These are phyloP conservation scores for Phytopythium delawarense DNA, from an alignment of 352 stramenopile species.

Conservation along the genomic window DNA sequence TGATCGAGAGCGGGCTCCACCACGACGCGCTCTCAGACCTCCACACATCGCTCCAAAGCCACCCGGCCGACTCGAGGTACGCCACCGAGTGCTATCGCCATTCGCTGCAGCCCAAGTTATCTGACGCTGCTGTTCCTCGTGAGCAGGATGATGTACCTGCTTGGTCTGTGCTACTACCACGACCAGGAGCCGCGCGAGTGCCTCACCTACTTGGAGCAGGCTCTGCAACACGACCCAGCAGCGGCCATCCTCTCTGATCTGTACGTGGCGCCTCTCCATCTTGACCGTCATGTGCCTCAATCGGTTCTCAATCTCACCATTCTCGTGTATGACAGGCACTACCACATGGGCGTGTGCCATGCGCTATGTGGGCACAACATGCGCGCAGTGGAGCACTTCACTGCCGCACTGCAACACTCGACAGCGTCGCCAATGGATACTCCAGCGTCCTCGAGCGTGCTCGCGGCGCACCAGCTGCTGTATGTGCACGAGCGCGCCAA, in stretches of 20 bases:
- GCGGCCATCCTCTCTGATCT: slow-evolving; percentile 44
- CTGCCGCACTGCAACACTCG: slow-evolving; percentile 28
- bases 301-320: not conserved
- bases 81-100: not conserved
- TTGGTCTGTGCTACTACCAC: slow-evolving; percentile 63
- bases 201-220: slow-evolving; percentile 37
- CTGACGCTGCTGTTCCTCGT: not conserved
- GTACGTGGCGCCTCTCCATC: slow-evolving; percentile 23
- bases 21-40: slow-evolving; percentile 49
- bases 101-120: slow-evolving; percentile 4
- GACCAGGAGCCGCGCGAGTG: slow-evolving; percentile 40
- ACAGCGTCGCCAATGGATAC: not conserved
- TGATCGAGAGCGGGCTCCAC: slow-evolving; percentile 49
- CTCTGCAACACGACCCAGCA: slow-evolving; percentile 25
- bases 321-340: slow-evolving; percentile 32
- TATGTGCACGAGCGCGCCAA: slow-evolving; percentile 81
- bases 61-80: slow-evolving; percentile 28
- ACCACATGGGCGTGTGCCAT: slow-evolving; percentile 60
- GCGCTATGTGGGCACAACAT: slow-evolving; percentile 49
- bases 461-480: slow-evolving; percentile 10
- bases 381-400: slow-evolving; percentile 68
- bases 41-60: slow-evolving; percentile 30
- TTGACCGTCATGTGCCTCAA: not conserved
- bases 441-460: not conserved
- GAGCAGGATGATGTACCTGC: slow-evolving; percentile 52